Conservation (phyloP, 2,329 filamentous ascomycete species). For the Stagonosporopsis cucurbitacearum region DNA sequence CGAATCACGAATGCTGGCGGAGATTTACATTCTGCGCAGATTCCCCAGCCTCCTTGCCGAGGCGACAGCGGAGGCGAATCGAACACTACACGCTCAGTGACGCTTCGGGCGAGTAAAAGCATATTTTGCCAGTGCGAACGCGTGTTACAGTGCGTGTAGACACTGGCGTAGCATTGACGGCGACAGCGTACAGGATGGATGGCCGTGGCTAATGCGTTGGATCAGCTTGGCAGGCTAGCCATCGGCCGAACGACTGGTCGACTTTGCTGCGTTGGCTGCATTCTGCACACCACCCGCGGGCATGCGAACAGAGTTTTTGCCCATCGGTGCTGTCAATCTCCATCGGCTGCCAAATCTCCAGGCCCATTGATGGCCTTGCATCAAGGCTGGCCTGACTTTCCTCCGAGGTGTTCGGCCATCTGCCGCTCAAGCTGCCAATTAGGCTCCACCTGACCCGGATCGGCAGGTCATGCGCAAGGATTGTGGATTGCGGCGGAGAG, state of each 20-base stretch:
- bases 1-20: constrained; percentile 33
- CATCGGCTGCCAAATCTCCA: constrained; percentile 16
- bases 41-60: constrained; percentile 37
- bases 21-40: constrained; percentile 24
- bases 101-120: constrained; percentile 17
- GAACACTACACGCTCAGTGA: constrained; percentile 5
- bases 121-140: constrained; percentile 29
- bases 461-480: constrained; percentile 32
- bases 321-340: constrained; percentile 8
- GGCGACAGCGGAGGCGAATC: constrained; percentile 24
- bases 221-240: constrained; percentile 16
- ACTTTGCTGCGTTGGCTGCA: constrained; percentile 9
- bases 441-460: constrained; percentile 26
- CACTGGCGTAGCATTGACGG: constrained; percentile 22
- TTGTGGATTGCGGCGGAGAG: constrained; percentile 20
- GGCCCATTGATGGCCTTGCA: constrained; percentile 13
- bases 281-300: constrained; percentile 16
- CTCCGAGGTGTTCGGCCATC: constrained; percentile 21
- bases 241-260: constrained; percentile 17
- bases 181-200: constrained; percentile 6
- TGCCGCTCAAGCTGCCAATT: constrained; percentile 11
- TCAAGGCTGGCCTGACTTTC: constrained; percentile 22
- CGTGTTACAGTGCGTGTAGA: constrained; percentile 28
- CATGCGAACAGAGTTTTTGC: constrained; percentile 16
- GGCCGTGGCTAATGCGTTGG: constrained; percentile 24